Evolutionary conservation across 257 asterid genomes (phyloP).

Genomic region (Solanum boliviense): DNA sequence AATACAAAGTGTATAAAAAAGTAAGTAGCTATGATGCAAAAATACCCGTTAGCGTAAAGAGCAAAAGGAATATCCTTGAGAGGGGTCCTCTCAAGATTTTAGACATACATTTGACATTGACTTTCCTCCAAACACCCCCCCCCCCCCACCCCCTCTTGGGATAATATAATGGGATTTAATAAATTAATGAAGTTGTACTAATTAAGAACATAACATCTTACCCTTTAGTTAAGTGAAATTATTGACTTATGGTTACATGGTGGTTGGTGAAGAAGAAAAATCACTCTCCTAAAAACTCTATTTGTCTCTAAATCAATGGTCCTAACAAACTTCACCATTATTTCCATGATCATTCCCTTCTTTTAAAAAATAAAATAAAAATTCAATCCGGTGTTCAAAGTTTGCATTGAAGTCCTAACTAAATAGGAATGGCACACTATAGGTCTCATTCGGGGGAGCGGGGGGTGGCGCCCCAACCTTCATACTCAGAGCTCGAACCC

Average conservation of each 20-base stretch:
- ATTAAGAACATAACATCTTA: conserved; percentile 2
- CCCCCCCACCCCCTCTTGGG: neutral
- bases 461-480: neutral
- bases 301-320: neutral
- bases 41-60: conserved; percentile 15
- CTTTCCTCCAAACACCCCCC: conserved; percentile 27
- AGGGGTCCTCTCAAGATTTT: conserved; percentile 20
- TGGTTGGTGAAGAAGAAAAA: conserved; percentile 15
- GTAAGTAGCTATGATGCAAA: neutral
- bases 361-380: no score
- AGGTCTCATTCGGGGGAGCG: neutral
- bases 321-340: conserved; percentile 12
- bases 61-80: conserved; percentile 8
- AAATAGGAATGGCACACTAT: neutral
- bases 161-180: neutral
- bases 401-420: no score
- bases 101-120: conserved; percentile 13
- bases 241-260: conserved; percentile 16
- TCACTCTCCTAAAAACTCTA: neutral
- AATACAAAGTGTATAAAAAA: neutral
- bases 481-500: neutral
- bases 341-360: neutral
- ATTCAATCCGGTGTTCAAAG: accelerated
- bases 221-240: conserved; percentile 5
- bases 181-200: neutral